Evolutionary conservation across 2,329 filamentous ascomycete species (phyloP), one percentile per base, ranked within the genome.

Genomic region (Pseudogymnoascus sp.): DNA sequence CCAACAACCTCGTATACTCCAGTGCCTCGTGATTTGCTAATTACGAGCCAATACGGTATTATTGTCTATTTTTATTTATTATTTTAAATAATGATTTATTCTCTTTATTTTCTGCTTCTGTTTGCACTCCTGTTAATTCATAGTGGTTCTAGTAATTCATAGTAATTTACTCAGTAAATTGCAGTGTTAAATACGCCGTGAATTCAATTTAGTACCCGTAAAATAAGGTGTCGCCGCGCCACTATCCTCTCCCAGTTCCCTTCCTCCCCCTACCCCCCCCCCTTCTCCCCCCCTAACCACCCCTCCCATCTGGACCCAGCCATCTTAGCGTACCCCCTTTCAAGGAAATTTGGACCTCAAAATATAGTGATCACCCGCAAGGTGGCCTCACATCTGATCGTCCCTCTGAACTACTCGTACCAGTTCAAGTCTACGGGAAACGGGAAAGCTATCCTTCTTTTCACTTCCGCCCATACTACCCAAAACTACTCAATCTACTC

Each of bases 281-380:
- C 6, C 5, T n/a, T 3, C n/a, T n/a, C n/a, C 37, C 37, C 37
- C 40, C 40, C 10, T 21, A 44, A 40, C 38, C 35, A 0, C 15
- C 33, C 33, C 33, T 35, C 31, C 31, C 31, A 33, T 33, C 35
- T 37, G 4, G 35, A 44, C 40, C 42, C 42, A 46, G 42, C 23
- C 44, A 10, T 53, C 44, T 53, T 53, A 53, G 44, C 44, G 44
- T 53, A 53, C 44, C 44, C 44, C 44, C 44, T 53, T 53, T 53
- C 44, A 53, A 38, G 56, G 56, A 60, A 60, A 60, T 60, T 60
- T 60, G 76, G 13, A 72, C 75, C 64, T 67, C 71, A 65, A 66
- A 70, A 64, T 64, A 67, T 63, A 60, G 17, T 37, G 56, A 38
- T 38, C 56, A 60, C 56, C 56, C 56, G 56, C 56, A 60, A 60